Evolutionary conservation across 257 asterid genomes (phyloP), one percentile per base, ranked within the genome.

Genomic region (Thymus quinquecostatus): DNA sequence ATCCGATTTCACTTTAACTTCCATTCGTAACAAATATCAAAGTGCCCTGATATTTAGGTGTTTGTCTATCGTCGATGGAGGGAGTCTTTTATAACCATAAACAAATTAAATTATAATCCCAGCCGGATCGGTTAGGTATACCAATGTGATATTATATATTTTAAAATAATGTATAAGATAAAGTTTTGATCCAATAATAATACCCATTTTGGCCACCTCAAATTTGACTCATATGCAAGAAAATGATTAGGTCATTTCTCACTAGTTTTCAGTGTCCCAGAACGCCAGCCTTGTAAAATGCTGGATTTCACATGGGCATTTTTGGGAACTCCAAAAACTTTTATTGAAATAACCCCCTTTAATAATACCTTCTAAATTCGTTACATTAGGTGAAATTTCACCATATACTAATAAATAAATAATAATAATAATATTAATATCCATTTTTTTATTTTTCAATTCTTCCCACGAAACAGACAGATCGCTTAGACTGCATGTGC

Each of bases 401-500:
- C 57, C 53, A 13, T 21, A 71, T 7, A 44, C 2, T 9, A 44
- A 44, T 7, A 38, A 33, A 53, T 2, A 51, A n/a, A 53, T 1
- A 53, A 1, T 5, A 54, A 21, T 21, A 53, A 10, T 1, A 44
- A 44, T 7, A 2, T 1, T 0, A 6, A 12, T 11, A 45, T 1
- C 8, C 6, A 12, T n/a, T 51, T 14, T 0, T 4, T 50, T 50
- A 13, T 1, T 54, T 9, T 65, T 47, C 27, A 27, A 32, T 69
- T 44, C 5, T 51, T 47, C 70, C 65, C 64, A 61, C 64, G 75
- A 51, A 80, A 36, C 82, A 63, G 83, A 68, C 85, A 72, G 60
- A 34, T 58, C 58, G 74, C 69, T 50, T 64, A 55, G 59, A 66
- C 78, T 72, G 84, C 96, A 89, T 81, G 87, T 86, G 96, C 83